These are phyloP conservation scores for Suillus bovinus DNA, from an alignment of 768 basidiomycete genomes.

Conservation along the genomic window DNA sequence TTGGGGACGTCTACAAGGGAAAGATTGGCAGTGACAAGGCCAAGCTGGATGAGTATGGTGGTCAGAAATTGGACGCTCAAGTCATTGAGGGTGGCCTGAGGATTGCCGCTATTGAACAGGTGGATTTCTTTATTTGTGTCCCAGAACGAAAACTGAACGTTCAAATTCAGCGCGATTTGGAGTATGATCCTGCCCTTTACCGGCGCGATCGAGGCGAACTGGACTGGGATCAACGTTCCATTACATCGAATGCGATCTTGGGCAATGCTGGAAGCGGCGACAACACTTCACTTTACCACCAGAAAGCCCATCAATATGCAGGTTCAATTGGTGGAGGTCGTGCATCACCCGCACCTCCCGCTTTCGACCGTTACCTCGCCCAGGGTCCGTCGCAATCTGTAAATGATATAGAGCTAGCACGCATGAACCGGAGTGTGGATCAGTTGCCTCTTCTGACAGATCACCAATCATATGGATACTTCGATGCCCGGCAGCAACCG, in stretches of 20 bases:
- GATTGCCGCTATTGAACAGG: slow-evolving; percentile 82
- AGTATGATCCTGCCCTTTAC: slow-evolving; percentile 80
- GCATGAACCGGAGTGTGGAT: slow-evolving; percentile 50
- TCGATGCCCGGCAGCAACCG: slow-evolving; percentile 15
- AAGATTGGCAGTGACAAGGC: slow-evolving; percentile 63
- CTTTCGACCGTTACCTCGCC: slow-evolving; percentile 61
- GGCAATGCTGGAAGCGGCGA: slow-evolving; percentile 34
- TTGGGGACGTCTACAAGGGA: slow-evolving; percentile 75
- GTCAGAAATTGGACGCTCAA: slow-evolving; percentile 72
- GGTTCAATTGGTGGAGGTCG: slow-evolving; percentile 34
- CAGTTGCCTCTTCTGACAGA: slow-evolving; percentile 60
- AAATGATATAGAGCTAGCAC: slow-evolving; percentile 54
- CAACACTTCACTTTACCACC: slow-evolving; percentile 40
- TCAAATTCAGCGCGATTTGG: slow-evolving; percentile 57
- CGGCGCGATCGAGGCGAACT: slow-evolving; percentile 80
- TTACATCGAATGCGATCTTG: slow-evolving; percentile 60
- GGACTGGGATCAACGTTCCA: slow-evolving; percentile 85
- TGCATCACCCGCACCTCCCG: slow-evolving; percentile 42
- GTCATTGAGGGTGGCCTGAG: slow-evolving; percentile 77
- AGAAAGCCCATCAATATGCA: slow-evolving; percentile 43
- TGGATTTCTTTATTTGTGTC: slow-evolving; percentile 26
- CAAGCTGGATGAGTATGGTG: slow-evolving; percentile 77
- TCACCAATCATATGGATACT: slow-evolving; percentile 17
- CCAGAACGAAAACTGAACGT: neutral
- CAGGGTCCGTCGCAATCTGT: slow-evolving; percentile 40